Evolutionary conservation across 768 basidiomycete genomes (phyloP).

Genomic region (Russula sp.): DNA sequence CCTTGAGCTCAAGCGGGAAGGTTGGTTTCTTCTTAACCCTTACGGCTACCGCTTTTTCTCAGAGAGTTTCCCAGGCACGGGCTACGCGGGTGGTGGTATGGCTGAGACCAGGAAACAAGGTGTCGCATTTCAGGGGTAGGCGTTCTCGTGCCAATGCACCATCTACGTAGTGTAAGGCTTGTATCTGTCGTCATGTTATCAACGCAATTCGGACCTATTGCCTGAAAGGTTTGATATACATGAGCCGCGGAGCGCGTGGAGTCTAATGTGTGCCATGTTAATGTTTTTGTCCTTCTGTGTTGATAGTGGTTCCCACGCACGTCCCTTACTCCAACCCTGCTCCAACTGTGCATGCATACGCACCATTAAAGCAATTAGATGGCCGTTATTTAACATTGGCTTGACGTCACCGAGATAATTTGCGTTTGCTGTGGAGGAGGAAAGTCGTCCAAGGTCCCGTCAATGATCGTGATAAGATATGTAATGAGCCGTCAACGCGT

Average conservation of each 20-base stretch:
- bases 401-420: background rate
- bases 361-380: background rate
- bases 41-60: background rate
- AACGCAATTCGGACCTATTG: background rate
- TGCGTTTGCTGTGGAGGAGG: no score
- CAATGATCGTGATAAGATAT: conserved; percentile 20
- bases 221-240: no score
- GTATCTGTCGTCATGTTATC: background rate
- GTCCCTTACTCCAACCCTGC: background rate
- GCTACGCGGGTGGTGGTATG: conserved; percentile 91
- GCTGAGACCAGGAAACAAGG: conserved; percentile 83
- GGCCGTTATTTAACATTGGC: no score
- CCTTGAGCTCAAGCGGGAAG: conserved; percentile 86
- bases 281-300: no score
- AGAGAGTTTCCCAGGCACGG: conserved; percentile 58
- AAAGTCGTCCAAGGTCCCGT: no score
- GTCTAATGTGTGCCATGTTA: background rate
- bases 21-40: conserved; percentile 40
- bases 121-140: conserved; percentile 79
- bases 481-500: background rate
- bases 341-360: background rate
- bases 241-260: background rate
- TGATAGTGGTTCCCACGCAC: background rate
- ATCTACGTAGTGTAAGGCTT: background rate
- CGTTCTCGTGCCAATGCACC: background rate